These are phyloP conservation scores for Agroathelia rolfsii DNA, from an alignment of 1,284 basidiomycete genomes.

Conservation along the genomic window DNA sequence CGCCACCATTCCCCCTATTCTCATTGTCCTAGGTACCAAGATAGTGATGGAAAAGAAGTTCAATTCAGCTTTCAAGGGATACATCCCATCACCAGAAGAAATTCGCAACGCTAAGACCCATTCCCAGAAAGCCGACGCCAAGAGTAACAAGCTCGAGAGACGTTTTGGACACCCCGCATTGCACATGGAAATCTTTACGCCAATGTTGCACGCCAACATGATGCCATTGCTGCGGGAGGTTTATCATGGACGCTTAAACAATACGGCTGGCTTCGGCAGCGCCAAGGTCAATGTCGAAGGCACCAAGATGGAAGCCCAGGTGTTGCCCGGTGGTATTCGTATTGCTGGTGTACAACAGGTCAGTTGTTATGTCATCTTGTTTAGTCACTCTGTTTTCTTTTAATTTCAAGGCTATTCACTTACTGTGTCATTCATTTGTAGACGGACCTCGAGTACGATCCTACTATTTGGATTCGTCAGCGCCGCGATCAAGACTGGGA, in stretches of 20 bases:
- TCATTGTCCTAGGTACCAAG: slow-evolving; percentile 76
- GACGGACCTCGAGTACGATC: slow-evolving; percentile 70
- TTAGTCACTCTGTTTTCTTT: slow-evolving; percentile 5
- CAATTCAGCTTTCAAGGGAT: slow-evolving; percentile 69
- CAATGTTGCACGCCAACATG: slow-evolving; percentile 81
- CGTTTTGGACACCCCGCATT: slow-evolving; percentile 84
- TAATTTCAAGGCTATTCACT: no score
- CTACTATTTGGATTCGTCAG: slow-evolving; percentile 61
- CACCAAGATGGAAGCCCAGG: slow-evolving; percentile 58
- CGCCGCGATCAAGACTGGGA: slow-evolving; percentile 78
- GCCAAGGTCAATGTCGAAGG: slow-evolving; percentile 65
- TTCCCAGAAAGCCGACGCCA: slow-evolving; percentile 58
- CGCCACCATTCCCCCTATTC: slow-evolving; percentile 64
- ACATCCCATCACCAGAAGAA: slow-evolving; percentile 63
- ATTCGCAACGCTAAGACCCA: slow-evolving; percentile 61
- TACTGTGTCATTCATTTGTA: no score
- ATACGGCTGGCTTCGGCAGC: slow-evolving; percentile 50
- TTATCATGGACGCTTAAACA: slow-evolving; percentile 66
- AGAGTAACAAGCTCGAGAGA: slow-evolving; percentile 63
- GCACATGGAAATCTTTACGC: slow-evolving; percentile 73
- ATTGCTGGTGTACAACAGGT: slow-evolving; percentile 73
- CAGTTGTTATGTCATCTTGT: slow-evolving; percentile 10
- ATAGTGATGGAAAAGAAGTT: slow-evolving; percentile 65
- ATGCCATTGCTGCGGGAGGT: slow-evolving; percentile 67
- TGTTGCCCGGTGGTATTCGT: slow-evolving; percentile 65